phyloP scores from a whole-genome alignment of 2,329 filamentous ascomycete species.

The Diaporthe sp. region DNA sequence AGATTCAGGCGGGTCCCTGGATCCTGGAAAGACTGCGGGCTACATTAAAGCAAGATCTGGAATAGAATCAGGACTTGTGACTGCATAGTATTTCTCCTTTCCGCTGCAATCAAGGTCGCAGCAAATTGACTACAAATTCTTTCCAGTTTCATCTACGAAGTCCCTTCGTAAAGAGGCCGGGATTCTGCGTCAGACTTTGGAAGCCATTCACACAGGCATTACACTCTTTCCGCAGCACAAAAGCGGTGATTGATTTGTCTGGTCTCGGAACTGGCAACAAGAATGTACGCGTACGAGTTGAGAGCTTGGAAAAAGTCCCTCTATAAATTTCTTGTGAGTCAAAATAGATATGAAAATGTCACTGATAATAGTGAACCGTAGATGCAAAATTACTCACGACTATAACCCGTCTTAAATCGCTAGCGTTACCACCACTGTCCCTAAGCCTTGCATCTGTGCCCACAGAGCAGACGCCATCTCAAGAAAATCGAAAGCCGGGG shows the following conservation, averaged over 20 bases:
- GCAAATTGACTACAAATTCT: background rate
- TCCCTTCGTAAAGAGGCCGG: background rate
- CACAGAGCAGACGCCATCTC: background rate
- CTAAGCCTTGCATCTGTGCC: background rate
- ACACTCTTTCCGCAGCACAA: background rate
- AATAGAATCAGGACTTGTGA: background rate
- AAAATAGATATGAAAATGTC: background rate
- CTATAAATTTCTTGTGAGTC: background rate
- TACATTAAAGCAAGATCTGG: constrained; percentile 1
- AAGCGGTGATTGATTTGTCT: background rate
- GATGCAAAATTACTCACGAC: background rate
- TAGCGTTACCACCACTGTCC: background rate
- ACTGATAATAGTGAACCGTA: too few species aligned
- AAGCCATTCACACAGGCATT: background rate
- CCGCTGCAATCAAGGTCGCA: background rate
- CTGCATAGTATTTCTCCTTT: background rate
- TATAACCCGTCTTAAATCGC: background rate
- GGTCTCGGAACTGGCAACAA: background rate
- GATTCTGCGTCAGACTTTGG: background rate
- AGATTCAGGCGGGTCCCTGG: constrained; percentile 29
- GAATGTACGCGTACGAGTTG: background rate
- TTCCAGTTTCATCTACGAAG: too few species aligned
- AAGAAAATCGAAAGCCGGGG: background rate
- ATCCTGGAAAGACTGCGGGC: constrained; percentile 24
- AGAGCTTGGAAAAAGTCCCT: background rate